Conservation (phyloP, 129 eudicot genomes). For the Escallonia rubra region DNA sequence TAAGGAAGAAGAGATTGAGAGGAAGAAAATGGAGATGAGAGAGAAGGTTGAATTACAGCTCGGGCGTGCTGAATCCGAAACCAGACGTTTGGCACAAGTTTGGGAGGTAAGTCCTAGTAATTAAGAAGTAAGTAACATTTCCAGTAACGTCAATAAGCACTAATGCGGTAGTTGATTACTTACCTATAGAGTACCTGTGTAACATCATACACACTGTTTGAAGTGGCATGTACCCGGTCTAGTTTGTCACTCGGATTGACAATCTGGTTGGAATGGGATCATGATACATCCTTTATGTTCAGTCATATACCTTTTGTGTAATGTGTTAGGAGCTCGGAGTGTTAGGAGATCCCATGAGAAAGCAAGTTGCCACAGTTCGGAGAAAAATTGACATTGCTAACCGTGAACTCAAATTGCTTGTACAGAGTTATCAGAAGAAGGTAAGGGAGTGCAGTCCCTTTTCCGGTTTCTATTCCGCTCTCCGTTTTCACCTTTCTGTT, state of each 20-base stretch:
- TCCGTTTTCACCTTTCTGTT: too few species aligned
- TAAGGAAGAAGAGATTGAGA: slow-evolving; percentile 70
- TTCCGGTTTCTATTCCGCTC: neutral
- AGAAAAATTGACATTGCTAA: slow-evolving; percentile 63
- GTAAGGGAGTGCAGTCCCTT: slow-evolving; percentile 18
- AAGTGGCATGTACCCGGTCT: neutral
- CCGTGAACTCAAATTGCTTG: slow-evolving; percentile 62
- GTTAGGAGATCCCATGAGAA: slow-evolving; percentile 74
- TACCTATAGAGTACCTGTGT: too few species aligned
- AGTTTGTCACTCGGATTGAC: neutral
- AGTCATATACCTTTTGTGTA: too few species aligned
- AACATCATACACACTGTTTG: too few species aligned
- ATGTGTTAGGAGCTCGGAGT: slow-evolving; percentile 68
- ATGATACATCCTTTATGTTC: too few species aligned
- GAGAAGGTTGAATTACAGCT: slow-evolving; percentile 56
- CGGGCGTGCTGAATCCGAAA: slow-evolving; percentile 59
- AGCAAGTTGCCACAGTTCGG: slow-evolving; percentile 58
- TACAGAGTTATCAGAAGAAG: slow-evolving; percentile 74
- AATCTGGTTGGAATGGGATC: too few species aligned
- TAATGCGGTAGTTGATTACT: neutral
- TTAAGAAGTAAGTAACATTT: neutral
- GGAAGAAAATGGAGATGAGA: slow-evolving; percentile 55
- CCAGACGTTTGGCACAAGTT: slow-evolving; percentile 61
- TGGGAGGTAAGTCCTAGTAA: slow-evolving; percentile 51
- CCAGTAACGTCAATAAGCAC: too few species aligned